Percentiles rank a stretch among this genome's conserved stretches.
These are phyloP conservation scores for Rhododendron kiyosumense DNA, from an alignment of 148 eudicot genomes.

Conservation along the genomic window DNA sequence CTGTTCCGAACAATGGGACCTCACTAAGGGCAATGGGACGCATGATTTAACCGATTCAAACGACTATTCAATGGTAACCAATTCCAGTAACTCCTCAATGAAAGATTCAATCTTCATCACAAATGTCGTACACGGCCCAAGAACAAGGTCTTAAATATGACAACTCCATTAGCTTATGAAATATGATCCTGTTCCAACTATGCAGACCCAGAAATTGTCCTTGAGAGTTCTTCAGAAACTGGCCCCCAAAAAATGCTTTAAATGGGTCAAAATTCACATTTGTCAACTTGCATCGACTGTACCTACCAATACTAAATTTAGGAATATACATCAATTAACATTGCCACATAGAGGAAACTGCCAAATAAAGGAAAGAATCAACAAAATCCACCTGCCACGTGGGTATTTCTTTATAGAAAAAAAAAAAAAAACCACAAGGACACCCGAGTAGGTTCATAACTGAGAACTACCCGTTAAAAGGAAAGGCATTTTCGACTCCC, in stretches of 20 bases:
- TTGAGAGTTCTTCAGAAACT: not conserved
- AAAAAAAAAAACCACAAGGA: not conserved
- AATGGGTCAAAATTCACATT: not conserved
- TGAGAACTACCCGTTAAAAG: not conserved
- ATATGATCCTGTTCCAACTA: not conserved
- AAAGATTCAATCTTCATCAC: not conserved
- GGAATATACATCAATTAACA: not conserved
- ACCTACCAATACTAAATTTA: not conserved
- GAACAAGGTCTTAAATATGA: not conserved
- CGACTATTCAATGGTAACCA: not conserved
- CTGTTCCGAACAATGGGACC: not conserved
- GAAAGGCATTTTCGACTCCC: not conserved
- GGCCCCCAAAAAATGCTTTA: not conserved
- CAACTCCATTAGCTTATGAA: not conserved
- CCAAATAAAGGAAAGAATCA: conserved; percentile 5
- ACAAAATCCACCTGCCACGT: not conserved
- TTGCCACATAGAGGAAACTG: not conserved
- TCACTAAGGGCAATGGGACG: not conserved
- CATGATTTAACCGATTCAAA: not conserved
- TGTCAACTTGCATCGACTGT: not conserved
- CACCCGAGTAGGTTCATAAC: not conserved
- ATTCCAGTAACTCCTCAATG: not conserved
- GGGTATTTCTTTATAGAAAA: not conserved
- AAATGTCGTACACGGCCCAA: not conserved
- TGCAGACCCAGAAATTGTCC: not conserved